These are phyloP conservation scores for Fusarium dimerum DNA, from an alignment of 2,329 filamentous ascomycete species.

Conservation along the genomic window DNA sequence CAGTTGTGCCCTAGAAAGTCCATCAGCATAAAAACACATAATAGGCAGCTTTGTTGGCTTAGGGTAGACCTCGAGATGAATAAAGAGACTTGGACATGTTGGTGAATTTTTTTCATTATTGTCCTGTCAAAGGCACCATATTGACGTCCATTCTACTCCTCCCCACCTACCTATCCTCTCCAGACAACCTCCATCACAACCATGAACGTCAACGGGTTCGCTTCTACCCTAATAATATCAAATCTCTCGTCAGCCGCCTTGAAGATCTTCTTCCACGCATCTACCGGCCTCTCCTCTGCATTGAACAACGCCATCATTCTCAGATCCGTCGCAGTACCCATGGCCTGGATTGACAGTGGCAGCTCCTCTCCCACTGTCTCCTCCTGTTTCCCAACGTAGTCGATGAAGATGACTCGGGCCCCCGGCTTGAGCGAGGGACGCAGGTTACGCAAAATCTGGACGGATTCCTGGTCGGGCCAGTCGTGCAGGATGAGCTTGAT, in stretches of 20 bases:
- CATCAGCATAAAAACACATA: too few relatives aligned
- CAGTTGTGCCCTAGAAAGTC: too few relatives aligned
- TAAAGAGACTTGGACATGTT: too few relatives aligned
- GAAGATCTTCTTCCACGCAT: conserved; percentile 49
- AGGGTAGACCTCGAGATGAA: too few relatives aligned
- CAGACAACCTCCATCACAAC: not conserved
- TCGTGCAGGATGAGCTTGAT: conserved; percentile 50
- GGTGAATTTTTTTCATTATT: too few relatives aligned
- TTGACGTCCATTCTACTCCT: too few relatives aligned
- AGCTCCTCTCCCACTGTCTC: conserved; percentile 9
- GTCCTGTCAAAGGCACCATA: too few relatives aligned
- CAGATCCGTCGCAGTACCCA: conserved; percentile 47
- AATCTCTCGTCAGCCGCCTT: conserved; percentile 41
- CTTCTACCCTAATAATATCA: not conserved
- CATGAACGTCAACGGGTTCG: not conserved
- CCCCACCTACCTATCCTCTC: not conserved
- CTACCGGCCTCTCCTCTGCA: conserved; percentile 45
- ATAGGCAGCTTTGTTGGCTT: too few relatives aligned
- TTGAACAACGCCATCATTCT: conserved; percentile 53
- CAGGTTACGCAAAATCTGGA: conserved; percentile 30
- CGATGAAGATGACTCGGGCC: not conserved
- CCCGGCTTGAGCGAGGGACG: not conserved
- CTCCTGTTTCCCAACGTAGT: not conserved
- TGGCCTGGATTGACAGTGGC: conserved; percentile 39
- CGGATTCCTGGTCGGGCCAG: conserved; percentile 43